Conservation (phyloP, 257 asterid genomes). For the Solanum bulbocastanum region DNA sequence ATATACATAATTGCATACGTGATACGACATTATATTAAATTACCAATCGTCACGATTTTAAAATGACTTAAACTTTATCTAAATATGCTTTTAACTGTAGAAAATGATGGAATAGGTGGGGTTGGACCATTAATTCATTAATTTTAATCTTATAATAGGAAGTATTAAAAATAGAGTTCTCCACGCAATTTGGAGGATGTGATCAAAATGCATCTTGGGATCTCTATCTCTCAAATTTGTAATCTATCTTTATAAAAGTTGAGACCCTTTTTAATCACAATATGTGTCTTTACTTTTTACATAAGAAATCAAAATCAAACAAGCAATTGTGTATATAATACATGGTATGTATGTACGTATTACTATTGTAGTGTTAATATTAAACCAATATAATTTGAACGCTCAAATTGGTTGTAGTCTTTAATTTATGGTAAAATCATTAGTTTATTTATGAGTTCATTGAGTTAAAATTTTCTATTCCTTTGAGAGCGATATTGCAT, state of each 20-base stretch:
- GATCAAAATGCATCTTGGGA: not conserved
- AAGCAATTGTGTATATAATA: not conserved
- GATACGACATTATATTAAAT: not conserved
- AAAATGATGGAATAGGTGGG: not conserved
- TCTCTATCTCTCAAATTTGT: not conserved
- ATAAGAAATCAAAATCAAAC: not conserved
- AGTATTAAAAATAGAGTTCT: not conserved
- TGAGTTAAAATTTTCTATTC: not conserved
- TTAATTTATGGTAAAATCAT: not conserved
- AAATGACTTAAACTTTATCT: not conserved
- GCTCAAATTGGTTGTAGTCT: not conserved
- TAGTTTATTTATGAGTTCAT: not conserved
- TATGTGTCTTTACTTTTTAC: not conserved
- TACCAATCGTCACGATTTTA: not conserved
- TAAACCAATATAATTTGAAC: not conserved
- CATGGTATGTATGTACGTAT: not conserved
- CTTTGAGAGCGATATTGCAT: not conserved
- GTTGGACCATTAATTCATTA: not conserved
- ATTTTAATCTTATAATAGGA: not conserved
- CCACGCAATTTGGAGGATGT: not conserved
- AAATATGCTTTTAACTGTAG: not conserved
- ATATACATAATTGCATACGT: not conserved
- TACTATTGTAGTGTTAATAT: not conserved
- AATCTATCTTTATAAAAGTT: not conserved
- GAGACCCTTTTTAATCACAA: not conserved